Evolutionary conservation across 768 basidiomycete species (phyloP), one percentile per base, ranked within the genome.

Genomic region (Heimioporus sp.): DNA sequence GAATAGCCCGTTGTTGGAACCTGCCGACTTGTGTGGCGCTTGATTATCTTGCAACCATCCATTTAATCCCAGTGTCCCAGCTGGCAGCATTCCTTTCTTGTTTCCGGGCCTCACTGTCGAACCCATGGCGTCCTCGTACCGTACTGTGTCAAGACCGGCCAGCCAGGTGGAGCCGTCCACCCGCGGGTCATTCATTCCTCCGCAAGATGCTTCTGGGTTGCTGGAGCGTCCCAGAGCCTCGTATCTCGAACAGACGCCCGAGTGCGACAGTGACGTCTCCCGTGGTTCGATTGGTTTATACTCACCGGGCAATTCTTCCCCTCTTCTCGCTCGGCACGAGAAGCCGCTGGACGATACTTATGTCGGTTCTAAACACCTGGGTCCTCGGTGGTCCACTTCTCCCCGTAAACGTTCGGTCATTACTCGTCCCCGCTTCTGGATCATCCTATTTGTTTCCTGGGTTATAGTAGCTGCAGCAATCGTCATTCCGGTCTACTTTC

Each of bases 401-500:
- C 10, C 48, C n/a, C 56, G 28, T 32, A 70, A 43, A 40, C 66
- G 53, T 46, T 43, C 57, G n/a, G 24, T 59, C 42, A 7, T 62
- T 41, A 17, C 28, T 30, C 58, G 68, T 2, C 68, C 50, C 34
- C 20, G 62, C 37, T 61, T 66, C 36, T 71, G 68, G 66, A 21
- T 68, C 15, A 50, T 70, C 38, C 62, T 58, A 31, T 42, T 72
- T 11, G 54, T 63, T 42, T 58, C 65, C 35, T 52, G 75, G 31
- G 17, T 49, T 15, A 46, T 73, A 24, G 64, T 73, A 24, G 56
- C 72, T 24, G 61, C 68, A 13, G 73, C 73, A 30, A 69, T 80
- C 43, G 65, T 76, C 12, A 59, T 83, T 8, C 80, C 75, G 0
- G 68, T 77, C 47, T 69, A 70, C 45, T 65, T 70, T 43, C 21